Percentiles rank a stretch among this genome's conserved stretches.
phyloP scores from a whole-genome alignment of 352 stramenopile genomes.

The Phytophthora colocasiae region DNA sequence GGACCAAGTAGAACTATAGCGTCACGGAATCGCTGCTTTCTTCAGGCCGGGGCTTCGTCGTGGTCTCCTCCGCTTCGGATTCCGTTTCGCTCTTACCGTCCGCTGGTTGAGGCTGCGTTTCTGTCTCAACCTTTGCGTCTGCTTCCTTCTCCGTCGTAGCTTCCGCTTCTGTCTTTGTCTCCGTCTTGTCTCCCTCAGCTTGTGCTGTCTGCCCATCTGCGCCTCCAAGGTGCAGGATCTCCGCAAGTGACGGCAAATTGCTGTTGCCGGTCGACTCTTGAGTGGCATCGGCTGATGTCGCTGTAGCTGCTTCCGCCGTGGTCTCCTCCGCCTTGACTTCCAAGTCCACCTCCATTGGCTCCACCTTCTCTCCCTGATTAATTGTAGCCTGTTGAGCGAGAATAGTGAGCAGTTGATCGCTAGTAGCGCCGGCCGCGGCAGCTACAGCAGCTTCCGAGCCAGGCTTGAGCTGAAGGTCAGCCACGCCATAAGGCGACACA shows the following conservation, averaged over 20 bases:
- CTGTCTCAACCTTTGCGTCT: conserved; percentile 2
- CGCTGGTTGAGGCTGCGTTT: conserved; percentile 11
- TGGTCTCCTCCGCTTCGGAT: conserved; percentile 26
- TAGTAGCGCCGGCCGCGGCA: conserved; percentile 37
- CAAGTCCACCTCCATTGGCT: conserved; percentile 32
- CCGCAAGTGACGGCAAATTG: conserved; percentile 66
- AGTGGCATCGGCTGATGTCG: conserved; percentile 2
- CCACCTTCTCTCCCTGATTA: conserved; percentile 41
- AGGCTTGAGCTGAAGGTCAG: conserved; percentile 63
- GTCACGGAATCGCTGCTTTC: conserved; percentile 30
- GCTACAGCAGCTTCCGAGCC: conserved; percentile 31
- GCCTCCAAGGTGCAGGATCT: conserved; percentile 78
- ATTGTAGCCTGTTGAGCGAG: conserved; percentile 66
- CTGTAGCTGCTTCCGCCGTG: neutral
- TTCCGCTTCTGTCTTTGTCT: conserved; percentile 3
- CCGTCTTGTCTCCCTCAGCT: conserved; percentile 13
- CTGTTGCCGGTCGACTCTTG: conserved; percentile 51
- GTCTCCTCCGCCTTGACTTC: conserved; percentile 9
- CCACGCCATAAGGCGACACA: conserved; percentile 66
- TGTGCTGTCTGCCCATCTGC: conserved; percentile 17
- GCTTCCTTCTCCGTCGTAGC: neutral
- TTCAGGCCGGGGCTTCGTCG: conserved; percentile 28
- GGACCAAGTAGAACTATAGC: conserved; percentile 10
- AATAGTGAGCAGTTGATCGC: conserved; percentile 71
- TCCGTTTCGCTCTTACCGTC: conserved; percentile 43